Evolutionary conservation across 176 grass and related monocot genomes (phyloP), one percentile per base, ranked within the genome.

Genomic region (Musa beccarii): DNA sequence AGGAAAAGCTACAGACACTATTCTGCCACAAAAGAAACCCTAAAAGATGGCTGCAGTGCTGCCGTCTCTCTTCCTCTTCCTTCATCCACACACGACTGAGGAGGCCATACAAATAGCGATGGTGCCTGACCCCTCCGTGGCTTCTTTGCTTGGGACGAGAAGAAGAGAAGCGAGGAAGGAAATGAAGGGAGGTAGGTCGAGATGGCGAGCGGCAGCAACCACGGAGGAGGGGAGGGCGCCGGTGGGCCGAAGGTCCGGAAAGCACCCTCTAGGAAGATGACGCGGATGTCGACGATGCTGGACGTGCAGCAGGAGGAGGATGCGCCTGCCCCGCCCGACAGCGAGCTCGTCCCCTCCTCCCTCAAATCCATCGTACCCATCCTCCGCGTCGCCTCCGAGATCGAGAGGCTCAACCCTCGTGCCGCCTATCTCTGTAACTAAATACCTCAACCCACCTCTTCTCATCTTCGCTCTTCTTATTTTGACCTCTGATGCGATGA

Each of bases 361-460:
- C 88, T 99, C 15, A 88, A 86, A 20, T 79, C 84, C 52, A 89
- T 99, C 52, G 88, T 86, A 43, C 95, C 91, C 78, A 88, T 99
- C 66, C 87, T 99, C 79, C 88, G 91, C 69, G 88, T 89, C 43
- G 95, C 95, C 59, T 92, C 92, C 84, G 95, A 92, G 83, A 89
- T 99, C 79, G 95, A 99, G 88, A 2, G 12, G 1, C 23, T 79
- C 0, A 92, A 92, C 81, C 82, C 79, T 16, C 91, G 95, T 49
- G 88, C 94, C 75, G 91, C 95, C 0, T 99, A 94, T 75, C 86
- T 94, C 67, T 99, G 90, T 94, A 69, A 70, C 11, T 3, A 12
- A 13, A 11, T 13, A 20, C 68, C 51, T 16, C 43, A 69, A 14
- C 43, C 51, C 12, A 19, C 1, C 19, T 43, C 34, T 43, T 43